Evolutionary conservation across 768 basidiomycete genomes (phyloP).

Genomic region (Calocera viscosa): DNA sequence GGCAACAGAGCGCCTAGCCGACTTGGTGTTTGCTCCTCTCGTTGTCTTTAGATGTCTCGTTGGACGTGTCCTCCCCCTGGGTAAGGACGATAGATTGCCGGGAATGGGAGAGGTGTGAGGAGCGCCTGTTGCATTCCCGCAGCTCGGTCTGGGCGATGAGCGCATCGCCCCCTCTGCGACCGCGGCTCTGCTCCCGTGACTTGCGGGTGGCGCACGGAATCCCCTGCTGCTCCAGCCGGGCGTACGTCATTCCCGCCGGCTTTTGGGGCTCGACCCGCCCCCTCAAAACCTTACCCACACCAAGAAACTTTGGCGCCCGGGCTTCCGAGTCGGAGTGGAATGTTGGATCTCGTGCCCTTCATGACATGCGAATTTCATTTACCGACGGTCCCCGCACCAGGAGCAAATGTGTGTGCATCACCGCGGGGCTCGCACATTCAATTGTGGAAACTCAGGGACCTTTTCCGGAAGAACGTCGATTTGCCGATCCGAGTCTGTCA

Average conservation of each 20-base stretch:
- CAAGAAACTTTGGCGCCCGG: too few species aligned
- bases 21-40: neutral
- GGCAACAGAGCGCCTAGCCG: neutral
- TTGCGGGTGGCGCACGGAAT: neutral
- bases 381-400: neutral
- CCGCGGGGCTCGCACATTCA: neutral
- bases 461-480: neutral
- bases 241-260: neutral
- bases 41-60: too few species aligned
- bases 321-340: too few species aligned
- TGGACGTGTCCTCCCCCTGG: too few species aligned
- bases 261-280: too few species aligned
- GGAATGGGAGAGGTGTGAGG: neutral
- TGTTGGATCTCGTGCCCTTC: too few species aligned
- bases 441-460: neutral
- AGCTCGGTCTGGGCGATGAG: neutral
- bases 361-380: neutral
- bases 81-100: neutral
- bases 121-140: neutral
- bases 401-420: neutral
- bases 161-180: neutral
- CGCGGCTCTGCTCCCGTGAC: constrained; percentile 5
- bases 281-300: too few species aligned
- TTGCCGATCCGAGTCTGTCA: neutral
- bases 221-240: neutral